A percentile compares a stretch with the other conserved stretches of the same genome.
phyloP scores from a whole-genome alignment of 805 yeast genomes.

The Metschnikowia rubicola region DNA sequence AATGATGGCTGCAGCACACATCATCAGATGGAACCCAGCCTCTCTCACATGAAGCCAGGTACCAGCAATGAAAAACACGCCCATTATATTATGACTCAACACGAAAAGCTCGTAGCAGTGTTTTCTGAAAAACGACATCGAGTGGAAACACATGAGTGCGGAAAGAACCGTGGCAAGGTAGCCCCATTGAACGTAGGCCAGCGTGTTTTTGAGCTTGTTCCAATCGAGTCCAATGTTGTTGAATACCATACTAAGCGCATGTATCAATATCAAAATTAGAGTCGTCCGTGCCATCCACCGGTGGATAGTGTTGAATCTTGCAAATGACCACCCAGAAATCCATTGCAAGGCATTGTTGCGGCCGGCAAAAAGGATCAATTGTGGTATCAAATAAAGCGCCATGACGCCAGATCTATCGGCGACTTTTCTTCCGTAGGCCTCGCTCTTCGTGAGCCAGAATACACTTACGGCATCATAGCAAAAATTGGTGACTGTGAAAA shows the following conservation, averaged over 20 bases:
- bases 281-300: slow-evolving; percentile 58
- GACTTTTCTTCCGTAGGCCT: slow-evolving; percentile 21
- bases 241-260: slow-evolving; percentile 34
- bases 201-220: slow-evolving; percentile 25
- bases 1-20: slow-evolving; percentile 31
- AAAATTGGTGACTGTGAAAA: slow-evolving; percentile 8
- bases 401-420: slow-evolving; percentile 56
- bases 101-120: slow-evolving; percentile 55
- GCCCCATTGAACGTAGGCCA: slow-evolving; percentile 31
- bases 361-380: slow-evolving; percentile 58
- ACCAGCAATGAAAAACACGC: slow-evolving; percentile 45
- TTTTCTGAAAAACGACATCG: slow-evolving; percentile 49
- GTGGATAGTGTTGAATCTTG: slow-evolving; percentile 61
- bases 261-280: slow-evolving; percentile 48
- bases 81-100: slow-evolving; percentile 38
- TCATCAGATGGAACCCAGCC: slow-evolving; percentile 36
- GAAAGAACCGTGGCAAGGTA: slow-evolving; percentile 29
- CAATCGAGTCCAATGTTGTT: slow-evolving; percentile 33
- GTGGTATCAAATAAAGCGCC: slow-evolving; percentile 47
- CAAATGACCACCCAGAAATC: slow-evolving; percentile 59
- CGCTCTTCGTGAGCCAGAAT: background rate
- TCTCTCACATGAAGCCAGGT: slow-evolving; percentile 58
- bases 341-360: slow-evolving; percentile 67
- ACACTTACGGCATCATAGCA: slow-evolving; percentile 6
- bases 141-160: slow-evolving; percentile 44